These are phyloP conservation scores for Pochonia chlamydosporia DNA, from an alignment of 2,329 filamentous ascomycete species.

Conservation along the genomic window DNA sequence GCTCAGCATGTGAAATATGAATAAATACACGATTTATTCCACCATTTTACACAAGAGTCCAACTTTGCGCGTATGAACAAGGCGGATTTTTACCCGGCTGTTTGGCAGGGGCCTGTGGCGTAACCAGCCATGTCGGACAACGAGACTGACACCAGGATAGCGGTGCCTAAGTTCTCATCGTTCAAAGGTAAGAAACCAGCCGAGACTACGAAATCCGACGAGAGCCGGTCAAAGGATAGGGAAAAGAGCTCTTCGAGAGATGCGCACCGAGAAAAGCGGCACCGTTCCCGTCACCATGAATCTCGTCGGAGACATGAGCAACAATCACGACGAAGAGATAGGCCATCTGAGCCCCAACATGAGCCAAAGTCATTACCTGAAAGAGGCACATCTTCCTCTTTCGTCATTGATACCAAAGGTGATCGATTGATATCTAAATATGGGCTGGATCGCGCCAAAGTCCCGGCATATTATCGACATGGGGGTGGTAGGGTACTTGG, in stretches of 20 bases:
- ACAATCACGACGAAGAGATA: neutral
- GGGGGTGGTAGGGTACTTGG: constrained; percentile 70
- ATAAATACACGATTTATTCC: no score
- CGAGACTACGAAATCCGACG: constrained; percentile 27
- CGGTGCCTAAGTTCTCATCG: constrained; percentile 64
- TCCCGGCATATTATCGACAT: constrained; percentile 65
- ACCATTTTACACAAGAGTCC: neutral
- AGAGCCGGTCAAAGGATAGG: constrained; percentile 11
- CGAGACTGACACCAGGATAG: constrained; percentile 17
- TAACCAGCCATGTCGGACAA: constrained; percentile 20
- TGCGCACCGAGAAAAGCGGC: constrained; percentile 9
- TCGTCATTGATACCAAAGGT: constrained; percentile 65
- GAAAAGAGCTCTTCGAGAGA: constrained; percentile 7
- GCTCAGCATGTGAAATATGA: no score
- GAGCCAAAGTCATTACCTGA: constrained; percentile 1
- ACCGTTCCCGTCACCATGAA: constrained; percentile 4
- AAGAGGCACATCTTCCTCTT: constrained; percentile 28
- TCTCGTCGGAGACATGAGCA: neutral
- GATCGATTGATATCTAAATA: constrained; percentile 72
- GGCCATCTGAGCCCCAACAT: neutral
- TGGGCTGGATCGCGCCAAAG: constrained; percentile 61
- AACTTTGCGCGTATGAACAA: neutral
- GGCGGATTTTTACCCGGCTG: neutral
- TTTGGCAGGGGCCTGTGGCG: neutral
- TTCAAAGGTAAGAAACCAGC: constrained; percentile 48